These are phyloP conservation scores for Bjerkandera adusta DNA, from an alignment of 1,284 basidiomycete genomes.

Conservation along the genomic window DNA sequence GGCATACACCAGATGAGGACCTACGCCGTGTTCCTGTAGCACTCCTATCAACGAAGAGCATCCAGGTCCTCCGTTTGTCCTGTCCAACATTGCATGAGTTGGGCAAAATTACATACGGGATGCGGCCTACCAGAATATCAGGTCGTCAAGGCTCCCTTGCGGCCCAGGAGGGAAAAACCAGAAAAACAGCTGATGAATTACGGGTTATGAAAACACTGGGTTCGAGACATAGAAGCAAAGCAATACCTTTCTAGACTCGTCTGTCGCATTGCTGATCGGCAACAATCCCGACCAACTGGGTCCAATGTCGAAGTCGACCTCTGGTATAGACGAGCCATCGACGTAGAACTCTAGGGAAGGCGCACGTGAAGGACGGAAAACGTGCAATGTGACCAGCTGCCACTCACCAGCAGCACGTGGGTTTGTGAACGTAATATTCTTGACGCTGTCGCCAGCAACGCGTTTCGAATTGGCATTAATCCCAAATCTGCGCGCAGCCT, in stretches of 20 bases:
- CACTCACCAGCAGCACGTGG: no score
- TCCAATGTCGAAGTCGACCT: slow-evolving; percentile 71
- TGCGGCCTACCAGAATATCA: slow-evolving; percentile 63
- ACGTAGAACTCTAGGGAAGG: slow-evolving; percentile 80
- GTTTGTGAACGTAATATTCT: no score
- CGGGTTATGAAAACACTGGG: neutral
- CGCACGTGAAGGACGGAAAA: no score
- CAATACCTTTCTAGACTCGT: slow-evolving; percentile 65
- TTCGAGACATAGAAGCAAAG: neutral
- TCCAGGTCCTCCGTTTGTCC: slow-evolving; percentile 50
- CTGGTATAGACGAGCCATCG: slow-evolving; percentile 63
- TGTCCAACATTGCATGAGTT: slow-evolving; percentile 22
- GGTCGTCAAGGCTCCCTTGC: slow-evolving; percentile 64
- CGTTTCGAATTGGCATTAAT: no score
- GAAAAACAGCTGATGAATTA: slow-evolving; percentile 66
- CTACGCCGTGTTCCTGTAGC: slow-evolving; percentile 80
- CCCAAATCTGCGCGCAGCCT: no score
- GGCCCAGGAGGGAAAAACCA: slow-evolving; percentile 85
- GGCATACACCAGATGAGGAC: no score
- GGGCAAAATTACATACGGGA: neutral
- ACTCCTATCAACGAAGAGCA: slow-evolving; percentile 80
- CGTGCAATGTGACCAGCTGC: no score
- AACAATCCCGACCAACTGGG: slow-evolving; percentile 75
- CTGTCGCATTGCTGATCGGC: slow-evolving; percentile 57
- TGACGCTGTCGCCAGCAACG: no score